Evolutionary conservation across 2,329 filamentous ascomycete species (phyloP).

Genomic region (Metarhizium anisopliae): DNA sequence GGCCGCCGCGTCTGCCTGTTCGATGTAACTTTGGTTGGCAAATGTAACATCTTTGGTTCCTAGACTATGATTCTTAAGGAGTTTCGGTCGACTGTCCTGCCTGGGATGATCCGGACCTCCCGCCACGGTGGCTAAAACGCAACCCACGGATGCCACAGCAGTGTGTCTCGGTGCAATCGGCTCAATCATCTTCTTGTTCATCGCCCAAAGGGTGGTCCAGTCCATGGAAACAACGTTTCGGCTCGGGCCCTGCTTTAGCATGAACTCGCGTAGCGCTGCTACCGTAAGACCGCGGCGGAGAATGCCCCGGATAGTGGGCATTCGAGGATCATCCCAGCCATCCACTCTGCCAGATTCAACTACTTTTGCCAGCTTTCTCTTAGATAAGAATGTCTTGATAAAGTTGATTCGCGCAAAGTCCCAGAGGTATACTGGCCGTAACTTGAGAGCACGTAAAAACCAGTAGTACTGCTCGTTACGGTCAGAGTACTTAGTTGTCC

Average conservation of each 20-base stretch:
- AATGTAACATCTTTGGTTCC: constrained; percentile 1
- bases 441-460: constrained; percentile 65
- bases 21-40: neutral
- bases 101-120: neutral
- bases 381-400: constrained; percentile 70
- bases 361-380: constrained; percentile 76
- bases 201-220: constrained; percentile 58
- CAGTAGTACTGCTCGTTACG: constrained; percentile 80
- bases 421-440: constrained; percentile 75
- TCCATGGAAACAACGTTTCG: constrained; percentile 70
- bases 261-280: constrained; percentile 65
- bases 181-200: constrained; percentile 69
- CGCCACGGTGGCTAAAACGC: constrained; percentile 32
- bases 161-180: constrained; percentile 62
- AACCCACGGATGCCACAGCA: constrained; percentile 54
- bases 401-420: constrained; percentile 82
- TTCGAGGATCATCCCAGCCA: constrained; percentile 75
- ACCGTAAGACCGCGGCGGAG: constrained; percentile 65
- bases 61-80: neutral
- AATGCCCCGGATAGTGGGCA: constrained; percentile 69
- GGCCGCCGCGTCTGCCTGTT: neutral
- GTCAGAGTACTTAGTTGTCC: constrained; percentile 81
- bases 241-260: constrained; percentile 67
- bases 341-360: constrained; percentile 66
- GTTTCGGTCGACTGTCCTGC: neutral